Percentiles rank a stretch among this genome's conserved stretches.
Conservation (phyloP, 495 filamentous ascomycete genomes). For the Rostrohypoxylon terebratum region DNA sequence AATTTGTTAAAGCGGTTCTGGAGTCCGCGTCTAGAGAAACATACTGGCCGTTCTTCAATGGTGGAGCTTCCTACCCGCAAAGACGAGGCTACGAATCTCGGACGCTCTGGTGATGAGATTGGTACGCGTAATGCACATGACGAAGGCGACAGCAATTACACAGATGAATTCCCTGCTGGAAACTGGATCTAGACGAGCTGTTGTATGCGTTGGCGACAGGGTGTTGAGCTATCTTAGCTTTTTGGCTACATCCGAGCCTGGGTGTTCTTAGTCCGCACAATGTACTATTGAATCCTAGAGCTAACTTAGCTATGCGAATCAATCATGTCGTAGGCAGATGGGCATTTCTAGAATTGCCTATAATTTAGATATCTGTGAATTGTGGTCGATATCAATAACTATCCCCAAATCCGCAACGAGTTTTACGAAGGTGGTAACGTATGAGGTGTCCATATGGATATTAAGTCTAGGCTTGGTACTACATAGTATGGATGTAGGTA, state of each 20-base stretch:
- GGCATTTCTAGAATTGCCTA: not conserved
- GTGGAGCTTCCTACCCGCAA: constrained; percentile 27
- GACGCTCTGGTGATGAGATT: constrained; percentile 6
- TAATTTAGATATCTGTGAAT: not conserved
- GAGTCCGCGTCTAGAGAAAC: constrained; percentile 38
- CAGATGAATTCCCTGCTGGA: constrained; percentile 26
- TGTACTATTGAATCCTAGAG: constrained; percentile 14
- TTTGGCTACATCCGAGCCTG: not conserved
- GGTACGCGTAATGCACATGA: not conserved
- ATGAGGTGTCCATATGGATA: too few species aligned
- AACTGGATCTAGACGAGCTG: constrained; percentile 45
- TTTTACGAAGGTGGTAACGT: constrained; percentile 2
- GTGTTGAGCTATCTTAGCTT: not conserved
- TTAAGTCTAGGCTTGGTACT: constrained; percentile 19
- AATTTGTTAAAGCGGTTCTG: constrained; percentile 23
- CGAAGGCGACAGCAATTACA: not conserved
- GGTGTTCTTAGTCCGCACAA: not conserved
- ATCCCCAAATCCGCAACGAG: not conserved
- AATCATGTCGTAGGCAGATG: not conserved
- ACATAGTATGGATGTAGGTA: too few species aligned
- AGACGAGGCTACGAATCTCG: not conserved
- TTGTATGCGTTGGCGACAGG: not conserved
- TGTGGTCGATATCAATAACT: not conserved
- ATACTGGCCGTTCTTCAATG: constrained; percentile 27
- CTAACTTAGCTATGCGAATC: not conserved